Conservation (phyloP, 1,284 basidiomycete species). For the Cryptococcus deneoformans region DNA sequence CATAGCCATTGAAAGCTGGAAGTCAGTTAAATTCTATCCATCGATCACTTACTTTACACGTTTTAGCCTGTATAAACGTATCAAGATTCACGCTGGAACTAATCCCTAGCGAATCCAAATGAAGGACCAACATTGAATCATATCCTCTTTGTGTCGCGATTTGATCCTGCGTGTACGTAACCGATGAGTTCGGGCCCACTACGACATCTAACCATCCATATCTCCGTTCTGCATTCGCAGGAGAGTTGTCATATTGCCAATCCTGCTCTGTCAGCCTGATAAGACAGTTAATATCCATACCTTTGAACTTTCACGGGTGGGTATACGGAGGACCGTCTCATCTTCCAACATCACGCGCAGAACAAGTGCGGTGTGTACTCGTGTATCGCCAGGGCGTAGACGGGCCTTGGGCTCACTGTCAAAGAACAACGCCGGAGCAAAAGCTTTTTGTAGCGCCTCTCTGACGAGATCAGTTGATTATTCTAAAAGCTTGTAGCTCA, state of each 20-base stretch:
- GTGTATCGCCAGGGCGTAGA: conserved; percentile 69
- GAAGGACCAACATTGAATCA: conserved; percentile 70
- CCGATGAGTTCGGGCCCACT: conserved; percentile 74
- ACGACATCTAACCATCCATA: conserved; percentile 66
- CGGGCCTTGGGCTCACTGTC: conserved; percentile 58
- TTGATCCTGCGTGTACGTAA: conserved; percentile 80
- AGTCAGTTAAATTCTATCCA: conserved; percentile 1
- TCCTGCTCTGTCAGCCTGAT: conserved; percentile 17
- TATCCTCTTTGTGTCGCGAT: conserved; percentile 69
- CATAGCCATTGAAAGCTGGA: conserved; percentile 48
- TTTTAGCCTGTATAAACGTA: conserved; percentile 67
- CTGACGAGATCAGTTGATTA: conserved; percentile 33
- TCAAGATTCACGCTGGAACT: conserved; percentile 85
- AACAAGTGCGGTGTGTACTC: conserved; percentile 74
- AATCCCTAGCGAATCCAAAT: conserved; percentile 73
- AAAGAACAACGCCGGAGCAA: conserved; percentile 76
- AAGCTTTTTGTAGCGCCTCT: conserved; percentile 68
- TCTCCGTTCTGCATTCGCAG: conserved; percentile 54
- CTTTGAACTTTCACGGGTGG: conserved; percentile 70
- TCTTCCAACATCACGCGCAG: conserved; percentile 75
- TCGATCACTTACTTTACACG: conserved; percentile 54
- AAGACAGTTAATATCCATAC: conserved; percentile 8
- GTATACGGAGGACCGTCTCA: conserved; percentile 70
- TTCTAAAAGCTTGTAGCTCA: conserved; percentile 51
- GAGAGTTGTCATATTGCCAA: conserved; percentile 32